phyloP scores from a whole-genome alignment of 1,284 basidiomycete species.

The Butyriboletus appendiculatus region DNA sequence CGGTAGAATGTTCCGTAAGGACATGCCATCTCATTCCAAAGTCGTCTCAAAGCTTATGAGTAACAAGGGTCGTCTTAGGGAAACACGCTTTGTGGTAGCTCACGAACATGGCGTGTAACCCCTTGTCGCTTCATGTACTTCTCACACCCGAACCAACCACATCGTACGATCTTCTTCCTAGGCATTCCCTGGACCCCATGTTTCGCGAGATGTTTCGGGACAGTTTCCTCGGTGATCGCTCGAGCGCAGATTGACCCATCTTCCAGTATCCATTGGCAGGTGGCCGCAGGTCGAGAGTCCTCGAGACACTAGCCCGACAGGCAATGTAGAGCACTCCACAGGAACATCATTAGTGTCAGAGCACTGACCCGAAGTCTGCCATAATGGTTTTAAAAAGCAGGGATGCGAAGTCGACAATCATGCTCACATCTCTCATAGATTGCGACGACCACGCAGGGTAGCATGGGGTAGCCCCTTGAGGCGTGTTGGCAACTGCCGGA shows the following conservation, averaged over 20 bases:
- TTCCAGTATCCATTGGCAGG: slow-evolving; percentile 14
- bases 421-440: slow-evolving; percentile 7
- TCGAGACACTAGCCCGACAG: not conserved
- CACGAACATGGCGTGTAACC: slow-evolving; percentile 13
- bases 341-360: not conserved
- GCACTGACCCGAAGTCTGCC: not conserved
- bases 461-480: not conserved
- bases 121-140: slow-evolving; percentile 2
- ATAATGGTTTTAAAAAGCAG: not conserved
- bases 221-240: not conserved
- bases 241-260: slow-evolving; percentile 6
- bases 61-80: not conserved
- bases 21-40: not conserved
- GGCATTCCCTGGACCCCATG: slow-evolving; percentile 17
- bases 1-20: not conserved
- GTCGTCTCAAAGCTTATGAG: not conserved
- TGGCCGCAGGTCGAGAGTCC: not conserved
- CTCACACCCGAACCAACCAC: slow-evolving; percentile 18
- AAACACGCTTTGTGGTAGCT: slow-evolving; percentile 4
- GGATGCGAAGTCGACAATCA: not conserved
- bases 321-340: not conserved
- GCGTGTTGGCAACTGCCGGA: not conserved
- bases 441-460: not conserved
- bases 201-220: slow-evolving; percentile 14
- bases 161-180: not conserved